Base-by-base conservation (phyloP, 2,329 filamentous ascomycete species). In the Cordyceps cateniannulata region DNA sequence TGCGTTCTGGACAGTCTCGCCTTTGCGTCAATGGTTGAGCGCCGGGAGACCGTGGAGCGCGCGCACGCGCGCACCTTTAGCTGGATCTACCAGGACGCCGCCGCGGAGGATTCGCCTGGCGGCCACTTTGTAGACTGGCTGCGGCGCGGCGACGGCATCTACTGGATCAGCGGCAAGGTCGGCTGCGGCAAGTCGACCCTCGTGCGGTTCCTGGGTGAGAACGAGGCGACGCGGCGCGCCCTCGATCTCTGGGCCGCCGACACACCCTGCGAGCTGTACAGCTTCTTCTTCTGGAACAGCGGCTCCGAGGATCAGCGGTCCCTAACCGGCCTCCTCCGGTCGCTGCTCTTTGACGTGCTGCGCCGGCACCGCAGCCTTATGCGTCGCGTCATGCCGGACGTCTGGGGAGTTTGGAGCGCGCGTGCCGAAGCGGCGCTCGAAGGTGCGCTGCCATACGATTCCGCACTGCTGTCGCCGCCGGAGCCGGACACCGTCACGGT, bases 121-220 rank as follows among this genome's bases (percentile, higher is more conserved):
- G 51, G 47, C 32, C 45, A 20, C 29, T 64, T 62, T 38, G 25
- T 35, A 18, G 54, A 47, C 5, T 74, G 71, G 72, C 67, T 74
- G 1, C 48, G 61, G 10, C 47, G 45, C 0, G 67, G 65, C 0
- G 25, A 59, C 29, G 63, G 63, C 2, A 51, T 70, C 1, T 74
- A 68, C 61, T 72, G 71, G 65, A 69, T 76, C 22, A 67, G 65
- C 25, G 75, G 76, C 6, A 77, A 76, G 56, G 66, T 73, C 0
- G 74, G 75, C 4, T 70, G 71, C 2, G 75, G 74, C 0, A 77
- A 77, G 59, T 76, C 74, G 1, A 76, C 73, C 1, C 61, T 77
- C 29, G 73, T 77, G 72, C 74, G 73, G 38, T 72, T 69, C 47
- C 57, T 76, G 7, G 62, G 38, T 27, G 59, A 66, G 6, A 35